phyloP scores from a whole-genome alignment of 352 stramenopile genomes.

The Phytophthora fragariaefolia region DNA sequence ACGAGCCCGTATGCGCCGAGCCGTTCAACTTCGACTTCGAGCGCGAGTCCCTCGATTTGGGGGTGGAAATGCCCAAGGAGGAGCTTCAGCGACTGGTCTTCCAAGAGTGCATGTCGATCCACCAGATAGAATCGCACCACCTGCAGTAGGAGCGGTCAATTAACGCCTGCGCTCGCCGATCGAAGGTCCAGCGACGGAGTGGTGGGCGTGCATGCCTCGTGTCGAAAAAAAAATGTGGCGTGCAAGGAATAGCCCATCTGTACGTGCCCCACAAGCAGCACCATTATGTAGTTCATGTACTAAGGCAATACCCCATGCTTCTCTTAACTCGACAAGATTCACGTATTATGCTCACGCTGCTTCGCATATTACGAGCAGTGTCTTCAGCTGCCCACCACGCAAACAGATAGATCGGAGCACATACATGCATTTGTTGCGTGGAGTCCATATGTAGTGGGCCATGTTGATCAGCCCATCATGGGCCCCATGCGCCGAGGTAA shows the following conservation, averaged over 20 bases:
- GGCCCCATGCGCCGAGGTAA: no score
- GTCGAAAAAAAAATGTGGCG: no score
- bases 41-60: constrained; percentile 79
- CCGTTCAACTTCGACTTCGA: constrained; percentile 91
- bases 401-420: no score
- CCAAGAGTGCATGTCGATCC: constrained; percentile 77
- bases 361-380: no score
- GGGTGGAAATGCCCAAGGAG: constrained; percentile 86
- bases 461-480: no score
- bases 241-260: no score
- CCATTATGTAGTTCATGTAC: constrained; percentile 35
- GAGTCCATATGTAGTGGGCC: no score
- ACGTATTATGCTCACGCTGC: no score
- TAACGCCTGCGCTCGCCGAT: constrained; percentile 7
- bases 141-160: constrained; percentile 49
- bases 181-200: constrained; percentile 14
- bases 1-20: constrained; percentile 86
- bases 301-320: constrained; percentile 8
- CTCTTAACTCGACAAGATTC: no score
- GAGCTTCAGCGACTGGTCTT: constrained; percentile 86
- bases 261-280: constrained; percentile 2
- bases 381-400: no score
- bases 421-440: no score
- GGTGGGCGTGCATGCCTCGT: no score
- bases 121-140: constrained; percentile 71